Conservation (phyloP, 73 alveolate genomes). For the Symbiodinium natans region DNA sequence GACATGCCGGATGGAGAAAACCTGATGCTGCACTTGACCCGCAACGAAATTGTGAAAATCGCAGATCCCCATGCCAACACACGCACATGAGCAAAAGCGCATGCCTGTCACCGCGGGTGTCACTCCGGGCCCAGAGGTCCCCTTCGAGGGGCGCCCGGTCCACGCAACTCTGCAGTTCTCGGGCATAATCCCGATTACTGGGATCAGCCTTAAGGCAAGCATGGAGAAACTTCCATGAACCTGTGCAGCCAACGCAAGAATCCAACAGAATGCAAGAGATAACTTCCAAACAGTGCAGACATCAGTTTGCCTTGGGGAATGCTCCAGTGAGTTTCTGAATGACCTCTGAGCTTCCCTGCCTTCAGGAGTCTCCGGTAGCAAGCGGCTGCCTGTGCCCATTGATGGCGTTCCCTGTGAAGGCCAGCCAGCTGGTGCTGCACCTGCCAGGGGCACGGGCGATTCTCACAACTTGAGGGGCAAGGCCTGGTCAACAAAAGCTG, state of each 20-base stretch:
- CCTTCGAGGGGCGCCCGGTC: constrained; percentile 33
- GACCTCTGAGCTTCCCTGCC: constrained; percentile 17
- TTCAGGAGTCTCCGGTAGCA: constrained; percentile 50
- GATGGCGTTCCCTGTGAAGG: constrained; percentile 58
- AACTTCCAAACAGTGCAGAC: neutral
- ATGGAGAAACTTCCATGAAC: neutral
- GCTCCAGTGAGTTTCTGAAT: no score
- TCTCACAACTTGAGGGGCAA: neutral
- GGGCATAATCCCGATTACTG: constrained; percentile 54
- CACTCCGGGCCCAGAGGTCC: neutral
- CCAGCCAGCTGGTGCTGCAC: constrained; percentile 62
- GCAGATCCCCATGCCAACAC: no score
- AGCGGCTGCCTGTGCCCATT: constrained; percentile 65
- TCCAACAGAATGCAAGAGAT: no score
- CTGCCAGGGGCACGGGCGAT: neutral
- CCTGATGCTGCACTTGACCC: no score
- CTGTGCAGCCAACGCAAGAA: no score
- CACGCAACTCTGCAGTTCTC: constrained; percentile 37
- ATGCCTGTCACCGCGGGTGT: no score
- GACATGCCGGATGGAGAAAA: no score
- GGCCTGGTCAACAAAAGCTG: neutral
- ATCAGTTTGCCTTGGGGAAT: no score
- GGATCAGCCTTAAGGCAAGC: constrained; percentile 23
- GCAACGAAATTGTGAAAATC: no score
- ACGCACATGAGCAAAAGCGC: no score